Base-by-base conservation (phyloP, 441 rosid species). In the Daphne laureola region DNA sequence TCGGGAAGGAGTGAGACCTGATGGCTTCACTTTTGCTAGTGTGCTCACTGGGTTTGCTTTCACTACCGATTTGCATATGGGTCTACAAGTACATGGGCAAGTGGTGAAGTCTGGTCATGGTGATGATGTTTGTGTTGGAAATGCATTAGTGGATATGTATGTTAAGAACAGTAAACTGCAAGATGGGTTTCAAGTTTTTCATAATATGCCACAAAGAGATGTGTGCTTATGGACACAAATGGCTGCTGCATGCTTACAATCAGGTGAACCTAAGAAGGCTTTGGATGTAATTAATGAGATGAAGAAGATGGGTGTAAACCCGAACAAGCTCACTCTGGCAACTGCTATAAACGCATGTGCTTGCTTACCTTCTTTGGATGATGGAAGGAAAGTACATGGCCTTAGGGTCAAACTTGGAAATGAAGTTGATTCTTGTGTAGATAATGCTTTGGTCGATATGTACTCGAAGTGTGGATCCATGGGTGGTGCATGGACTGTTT, bases 1-100 rank as follows among this genome's bases (percentile, higher is more conserved):
- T 56, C 52, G 46, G 44, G 78, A 75, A 49, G 74, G 72, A 18
- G 57, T 78, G 49, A 71, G 73, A 61, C 81, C 81, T 14, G 81
- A 78, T 61, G 57, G 73, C 56, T 78, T 70, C 59, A 73, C 76
- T 6, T 81, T 73, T 51, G 61, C 81, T 12, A 75, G 68, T 41
- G 70, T 71, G 52, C 72, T 81, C 31, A 70, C 78, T 0, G 78
- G 74, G 13, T 62, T 76, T 53, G 72, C 80, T 38, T 58, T 68
- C 11, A 49, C 70, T 53, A 25, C 56, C 9, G 57, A 74, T 60
- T 27, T 78, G 44, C 49, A 61, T 27, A 56, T 76, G 72, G 84
- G 87, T 17, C 35, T 69, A 52, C 80, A 72, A 64, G 82, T 78
- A 48, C 84, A 78, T 47, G 74, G 59, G 3, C 80, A 73, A 46